Base-by-base conservation (phyloP, 2,329 filamentous ascomycete genomes). In the Scedosporium dehoogii region DNA sequence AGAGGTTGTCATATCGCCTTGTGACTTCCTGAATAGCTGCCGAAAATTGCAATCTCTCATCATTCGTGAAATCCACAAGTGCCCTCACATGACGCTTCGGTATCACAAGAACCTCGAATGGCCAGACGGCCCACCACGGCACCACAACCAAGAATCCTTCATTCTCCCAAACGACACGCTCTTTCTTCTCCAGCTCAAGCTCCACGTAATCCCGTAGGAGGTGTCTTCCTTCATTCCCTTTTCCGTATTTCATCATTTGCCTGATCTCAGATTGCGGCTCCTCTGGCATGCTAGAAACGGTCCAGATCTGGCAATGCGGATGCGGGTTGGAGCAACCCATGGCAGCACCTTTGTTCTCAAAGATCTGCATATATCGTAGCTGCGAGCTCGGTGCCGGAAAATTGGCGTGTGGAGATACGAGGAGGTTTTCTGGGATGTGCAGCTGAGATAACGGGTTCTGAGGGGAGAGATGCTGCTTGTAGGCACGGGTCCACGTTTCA, bases 261-360 rank as follows among this genome's bases (percentile, higher is more conserved):
- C 79, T 78, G 21, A 96, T 77, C 74, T 99, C 94, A 51, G 89
- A 83, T 1, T 82, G 84, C 0, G 91, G 91, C 74, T 99, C 94
- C 72, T 97, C 92, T 0, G 94, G 94, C 67, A 97, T 78, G 6
- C 87, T 89, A 23, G 91, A 96, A 0, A 92, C 96, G 2, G 91
- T 94, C 94, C 94, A 99, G 65, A 97, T 82, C 74, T 99, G 94
- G 64, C 94, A 93, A 76, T 99, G 94, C 0, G 94, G 94, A 73
- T 99, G 94, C 0, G 94, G 94, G 73, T 99, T 99, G 1, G 93
- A 97, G 79, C 94, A 99, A 60, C 94, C 94, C 94, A 99, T 99
- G 10, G 93, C 91, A 1, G 90, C 86, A 60, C 94, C 94, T 77
- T 99, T 99, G 80, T 99, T 99, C 78, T 99, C 94, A 66, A 99